These are phyloP conservation scores for Exophiala sp. DNA, from an alignment of 2,329 filamentous ascomycete species.

Conservation along the genomic window DNA sequence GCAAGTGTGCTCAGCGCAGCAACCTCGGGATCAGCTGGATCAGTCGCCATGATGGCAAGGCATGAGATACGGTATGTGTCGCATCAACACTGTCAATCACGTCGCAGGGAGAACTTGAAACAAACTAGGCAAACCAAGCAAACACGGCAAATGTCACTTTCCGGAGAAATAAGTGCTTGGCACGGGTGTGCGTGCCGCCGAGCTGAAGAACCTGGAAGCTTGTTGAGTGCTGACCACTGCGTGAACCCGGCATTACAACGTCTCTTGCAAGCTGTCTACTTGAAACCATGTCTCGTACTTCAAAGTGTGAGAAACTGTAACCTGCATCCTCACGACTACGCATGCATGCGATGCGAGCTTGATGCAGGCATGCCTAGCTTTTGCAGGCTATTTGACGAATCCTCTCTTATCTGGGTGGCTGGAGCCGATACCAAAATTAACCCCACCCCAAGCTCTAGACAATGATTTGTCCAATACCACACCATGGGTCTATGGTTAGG, in stretches of 20 bases:
- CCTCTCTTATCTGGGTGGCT: constrained; percentile 2
- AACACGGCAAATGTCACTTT: neutral
- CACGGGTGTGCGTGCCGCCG: too few species aligned
- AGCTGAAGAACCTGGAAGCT: too few species aligned
- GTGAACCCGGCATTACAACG: neutral
- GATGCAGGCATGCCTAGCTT: constrained; percentile 7
- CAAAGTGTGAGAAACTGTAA: neutral
- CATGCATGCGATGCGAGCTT: neutral
- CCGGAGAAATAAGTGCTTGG: neutral
- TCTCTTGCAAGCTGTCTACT: neutral
- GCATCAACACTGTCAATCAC: neutral
- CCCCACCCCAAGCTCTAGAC: neutral
- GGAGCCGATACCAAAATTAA: neutral
- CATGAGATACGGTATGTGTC: neutral
- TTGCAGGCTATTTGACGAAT: neutral
- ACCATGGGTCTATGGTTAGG: neutral
- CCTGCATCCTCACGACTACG: neutral
- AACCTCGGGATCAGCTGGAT: constrained; percentile 14
- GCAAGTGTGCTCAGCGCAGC: constrained; percentile 22
- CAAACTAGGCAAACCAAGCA: neutral
- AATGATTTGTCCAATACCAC: constrained; percentile 1
- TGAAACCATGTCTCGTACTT: neutral
- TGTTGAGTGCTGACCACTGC: neutral
- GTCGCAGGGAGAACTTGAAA: neutral
- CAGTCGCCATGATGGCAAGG: constrained; percentile 5